Evolutionary conservation across 139 green algal species (phyloP).

Genomic region (Trebouxia sp.): DNA sequence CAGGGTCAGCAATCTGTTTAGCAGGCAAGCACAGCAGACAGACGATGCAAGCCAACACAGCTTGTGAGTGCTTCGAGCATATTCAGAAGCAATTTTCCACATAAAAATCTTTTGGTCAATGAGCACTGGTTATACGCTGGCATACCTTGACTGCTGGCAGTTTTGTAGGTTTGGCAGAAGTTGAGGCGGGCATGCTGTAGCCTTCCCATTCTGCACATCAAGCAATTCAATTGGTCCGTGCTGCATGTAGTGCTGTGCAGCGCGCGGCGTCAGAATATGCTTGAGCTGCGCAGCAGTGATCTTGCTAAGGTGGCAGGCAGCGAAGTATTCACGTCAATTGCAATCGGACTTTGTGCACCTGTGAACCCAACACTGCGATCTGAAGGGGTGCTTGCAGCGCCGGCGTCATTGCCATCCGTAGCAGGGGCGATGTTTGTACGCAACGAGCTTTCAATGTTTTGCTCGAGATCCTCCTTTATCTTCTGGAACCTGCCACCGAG

Average conservation of each 20-base stretch:
- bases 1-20: too few species aligned
- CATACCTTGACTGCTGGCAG: too few species aligned
- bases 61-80: neutral
- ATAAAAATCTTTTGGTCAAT: too few species aligned
- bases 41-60: too few species aligned
- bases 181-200: neutral
- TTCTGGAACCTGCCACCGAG: conserved; percentile 19
- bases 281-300: neutral
- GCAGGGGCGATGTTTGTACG: neutral
- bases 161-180: too few species aligned
- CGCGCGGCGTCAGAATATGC: neutral
- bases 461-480: conserved; percentile 36
- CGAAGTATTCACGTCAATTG: neutral
- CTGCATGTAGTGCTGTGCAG: too few species aligned
- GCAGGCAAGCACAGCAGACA: neutral
- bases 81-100: neutral
- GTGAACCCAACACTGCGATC: neutral
- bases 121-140: too few species aligned
- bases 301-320: neutral
- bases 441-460: conserved; percentile 32
- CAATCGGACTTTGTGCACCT: neutral
- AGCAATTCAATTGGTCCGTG: too few species aligned
- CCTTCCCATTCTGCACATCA: conserved; percentile 22
- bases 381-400: neutral
- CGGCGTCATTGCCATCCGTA: neutral